phyloP scores from a whole-genome alignment of 177 flowering plant species.

The Tripterygium wilfordii region DNA sequence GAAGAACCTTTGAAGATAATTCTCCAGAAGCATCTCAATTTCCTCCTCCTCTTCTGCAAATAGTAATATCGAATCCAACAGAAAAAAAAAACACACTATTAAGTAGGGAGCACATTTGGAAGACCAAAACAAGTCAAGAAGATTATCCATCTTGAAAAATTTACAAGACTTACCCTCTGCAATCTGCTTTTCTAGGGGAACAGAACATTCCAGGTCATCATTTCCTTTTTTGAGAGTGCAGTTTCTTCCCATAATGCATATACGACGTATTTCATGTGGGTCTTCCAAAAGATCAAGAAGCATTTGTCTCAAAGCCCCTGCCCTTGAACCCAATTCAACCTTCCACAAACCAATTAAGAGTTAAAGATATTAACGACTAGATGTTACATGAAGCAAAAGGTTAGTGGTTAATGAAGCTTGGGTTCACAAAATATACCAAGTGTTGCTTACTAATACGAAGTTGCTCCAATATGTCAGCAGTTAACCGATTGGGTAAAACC shows the following conservation, averaged over 20 bases:
- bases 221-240: constrained; percentile 56
- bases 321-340: constrained; percentile 95
- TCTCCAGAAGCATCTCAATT: constrained; percentile 98
- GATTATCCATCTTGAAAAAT: background rate
- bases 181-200: constrained; percentile 75
- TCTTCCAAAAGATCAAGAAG: constrained; percentile 96
- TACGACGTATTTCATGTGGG: constrained; percentile 84
- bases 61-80: constrained; percentile 2
- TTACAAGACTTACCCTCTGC: constrained; percentile 67
- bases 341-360: constrained; percentile 16
- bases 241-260: constrained; percentile 89
- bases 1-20: constrained; percentile 85
- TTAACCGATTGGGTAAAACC: constrained; percentile 80
- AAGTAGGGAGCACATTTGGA: no score
- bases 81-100: background rate
- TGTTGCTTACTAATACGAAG: constrained; percentile 94
- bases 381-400: background rate
- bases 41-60: constrained; percentile 96
- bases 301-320: constrained; percentile 94
- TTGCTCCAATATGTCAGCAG: constrained; percentile 84
- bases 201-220: constrained; percentile 65
- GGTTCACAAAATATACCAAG: constrained; percentile 39
- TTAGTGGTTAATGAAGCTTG: no score
- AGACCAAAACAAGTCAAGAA: background rate
- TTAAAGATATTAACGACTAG: background rate